Conservation (phyloP, 176 grass and related monocot genomes). For the Oryza rufipogon region DNA sequence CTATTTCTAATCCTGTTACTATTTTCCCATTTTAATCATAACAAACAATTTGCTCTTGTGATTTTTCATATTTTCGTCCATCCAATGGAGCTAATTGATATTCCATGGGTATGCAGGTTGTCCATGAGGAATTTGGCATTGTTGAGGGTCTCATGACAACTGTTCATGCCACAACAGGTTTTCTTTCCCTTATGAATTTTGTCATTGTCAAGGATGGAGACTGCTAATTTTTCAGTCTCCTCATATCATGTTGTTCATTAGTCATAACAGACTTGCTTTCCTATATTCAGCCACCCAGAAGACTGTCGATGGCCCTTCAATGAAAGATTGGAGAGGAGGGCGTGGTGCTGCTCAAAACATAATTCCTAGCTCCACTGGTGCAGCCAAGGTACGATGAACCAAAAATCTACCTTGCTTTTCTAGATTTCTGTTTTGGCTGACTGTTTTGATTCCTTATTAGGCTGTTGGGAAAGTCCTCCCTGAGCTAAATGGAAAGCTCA, state of each 20-base stretch:
- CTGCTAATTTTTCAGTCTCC: not conserved
- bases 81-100: slow-evolving; percentile 28
- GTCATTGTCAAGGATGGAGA: not conserved
- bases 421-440: slow-evolving; percentile 5
- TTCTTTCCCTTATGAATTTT: slow-evolving; percentile 31
- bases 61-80: slow-evolving; percentile 27
- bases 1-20: not conserved
- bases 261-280: slow-evolving; percentile 26
- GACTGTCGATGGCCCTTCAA: slow-evolving; percentile 93
- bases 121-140: slow-evolving; percentile 98
- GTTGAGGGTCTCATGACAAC: slow-evolving; percentile 98
- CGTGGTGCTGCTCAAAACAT: slow-evolving; percentile 98
- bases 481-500: slow-evolving; percentile 90
- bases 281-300: slow-evolving; percentile 85
- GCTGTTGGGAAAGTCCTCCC: slow-evolving; percentile 97
- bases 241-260: not conserved
- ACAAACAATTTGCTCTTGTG: not conserved
- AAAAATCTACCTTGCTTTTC: not conserved
- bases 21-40: slow-evolving; percentile 12
- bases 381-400: slow-evolving; percentile 78
- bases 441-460: slow-evolving; percentile 45
- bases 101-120: slow-evolving; percentile 60
- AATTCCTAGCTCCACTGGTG: slow-evolving; percentile 98
- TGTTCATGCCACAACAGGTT: slow-evolving; percentile 99
- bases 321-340: slow-evolving; percentile 98